phyloP scores from a whole-genome alignment of 2,329 filamentous ascomycete species.

The Aspergillus sp. region DNA sequence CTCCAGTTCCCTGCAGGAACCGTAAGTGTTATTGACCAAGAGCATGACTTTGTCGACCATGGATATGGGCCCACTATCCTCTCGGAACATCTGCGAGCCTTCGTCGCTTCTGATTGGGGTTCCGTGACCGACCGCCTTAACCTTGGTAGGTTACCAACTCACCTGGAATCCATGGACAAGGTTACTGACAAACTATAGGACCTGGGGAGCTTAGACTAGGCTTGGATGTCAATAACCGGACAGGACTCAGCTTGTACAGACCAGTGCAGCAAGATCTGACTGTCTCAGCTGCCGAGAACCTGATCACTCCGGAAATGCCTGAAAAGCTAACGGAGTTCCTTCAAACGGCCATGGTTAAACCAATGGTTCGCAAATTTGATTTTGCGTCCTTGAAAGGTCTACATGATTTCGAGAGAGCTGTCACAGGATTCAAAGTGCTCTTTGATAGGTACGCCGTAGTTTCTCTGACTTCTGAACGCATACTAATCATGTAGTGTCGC shows the following conservation, averaged over 20 bases:
- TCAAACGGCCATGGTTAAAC: slow-evolving; percentile 58
- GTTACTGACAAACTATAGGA: slow-evolving; percentile 41
- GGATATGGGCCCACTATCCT: slow-evolving; percentile 70
- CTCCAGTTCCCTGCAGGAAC: slow-evolving; percentile 44
- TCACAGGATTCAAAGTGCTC: slow-evolving; percentile 79
- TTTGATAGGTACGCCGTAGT: slow-evolving; percentile 61
- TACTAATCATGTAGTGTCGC: slow-evolving; percentile 56
- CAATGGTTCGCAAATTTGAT: slow-evolving; percentile 73
- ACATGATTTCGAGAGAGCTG: slow-evolving; percentile 75
- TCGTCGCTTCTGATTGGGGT: slow-evolving; percentile 75
- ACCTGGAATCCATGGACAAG: background rate
- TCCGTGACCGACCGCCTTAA: slow-evolving; percentile 85
- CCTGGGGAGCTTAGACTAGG: slow-evolving; percentile 73
- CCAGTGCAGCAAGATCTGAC: slow-evolving; percentile 78
- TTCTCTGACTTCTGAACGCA: background rate
- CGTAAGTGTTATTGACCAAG: slow-evolving; percentile 69
- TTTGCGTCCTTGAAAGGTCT: slow-evolving; percentile 66
- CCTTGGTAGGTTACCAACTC: slow-evolving; percentile 53
- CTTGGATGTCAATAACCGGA: slow-evolving; percentile 65
- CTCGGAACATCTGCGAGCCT: slow-evolving; percentile 74
- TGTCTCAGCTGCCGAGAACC: slow-evolving; percentile 71
- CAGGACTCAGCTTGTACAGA: slow-evolving; percentile 69
- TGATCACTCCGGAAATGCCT: slow-evolving; percentile 64
- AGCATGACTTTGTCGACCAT: slow-evolving; percentile 59
- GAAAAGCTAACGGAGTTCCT: slow-evolving; percentile 68